Conservation (phyloP, 1,139 yeast genomes). For the Suhomyces guaymorum region DNA sequence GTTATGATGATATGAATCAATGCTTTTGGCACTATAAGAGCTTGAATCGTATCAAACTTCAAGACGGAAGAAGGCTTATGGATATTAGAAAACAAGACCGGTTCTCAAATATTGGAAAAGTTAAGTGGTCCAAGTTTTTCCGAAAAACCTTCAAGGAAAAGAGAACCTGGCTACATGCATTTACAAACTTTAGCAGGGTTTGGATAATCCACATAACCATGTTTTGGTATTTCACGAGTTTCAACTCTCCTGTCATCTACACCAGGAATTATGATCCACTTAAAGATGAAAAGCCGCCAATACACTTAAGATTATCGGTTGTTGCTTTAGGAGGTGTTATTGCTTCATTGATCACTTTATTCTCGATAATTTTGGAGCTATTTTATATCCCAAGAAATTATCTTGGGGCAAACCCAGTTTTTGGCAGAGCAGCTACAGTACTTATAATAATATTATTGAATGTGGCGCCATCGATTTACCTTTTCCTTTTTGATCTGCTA, state of each 20-base stretch:
- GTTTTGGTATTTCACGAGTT: slow-evolving; percentile 53
- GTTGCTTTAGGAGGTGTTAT: slow-evolving; percentile 74
- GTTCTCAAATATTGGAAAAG: slow-evolving; percentile 41
- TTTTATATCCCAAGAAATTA: slow-evolving; percentile 66
- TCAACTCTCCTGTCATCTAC: slow-evolving; percentile 76
- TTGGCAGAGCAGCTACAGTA: slow-evolving; percentile 45
- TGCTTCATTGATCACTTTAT: slow-evolving; percentile 62
- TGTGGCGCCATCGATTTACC: slow-evolving; percentile 56
- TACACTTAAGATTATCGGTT: slow-evolving; percentile 60
- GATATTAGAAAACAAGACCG: slow-evolving; percentile 47
- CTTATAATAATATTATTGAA: slow-evolving; percentile 48
- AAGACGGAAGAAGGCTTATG: slow-evolving; percentile 42
- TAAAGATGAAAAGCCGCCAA: slow-evolving; percentile 63
- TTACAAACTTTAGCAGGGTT: slow-evolving; percentile 55
- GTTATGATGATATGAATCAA: slow-evolving; percentile 87
- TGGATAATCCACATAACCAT: slow-evolving; percentile 80
- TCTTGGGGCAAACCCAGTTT: slow-evolving; percentile 62
- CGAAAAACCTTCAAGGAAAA: slow-evolving; percentile 73
- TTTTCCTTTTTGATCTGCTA: slow-evolving; percentile 54
- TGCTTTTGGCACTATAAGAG: slow-evolving; percentile 79
- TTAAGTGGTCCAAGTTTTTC: slow-evolving; percentile 56
- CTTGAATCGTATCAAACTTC: slow-evolving; percentile 47
- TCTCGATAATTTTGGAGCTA: slow-evolving; percentile 65
- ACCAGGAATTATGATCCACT: slow-evolving; percentile 60
- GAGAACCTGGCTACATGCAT: slow-evolving; percentile 49